A percentile compares a stretch with the other conserved stretches of the same genome.
Conservation (phyloP, 495 filamentous ascomycete species). For the Apodospora peruviana region DNA sequence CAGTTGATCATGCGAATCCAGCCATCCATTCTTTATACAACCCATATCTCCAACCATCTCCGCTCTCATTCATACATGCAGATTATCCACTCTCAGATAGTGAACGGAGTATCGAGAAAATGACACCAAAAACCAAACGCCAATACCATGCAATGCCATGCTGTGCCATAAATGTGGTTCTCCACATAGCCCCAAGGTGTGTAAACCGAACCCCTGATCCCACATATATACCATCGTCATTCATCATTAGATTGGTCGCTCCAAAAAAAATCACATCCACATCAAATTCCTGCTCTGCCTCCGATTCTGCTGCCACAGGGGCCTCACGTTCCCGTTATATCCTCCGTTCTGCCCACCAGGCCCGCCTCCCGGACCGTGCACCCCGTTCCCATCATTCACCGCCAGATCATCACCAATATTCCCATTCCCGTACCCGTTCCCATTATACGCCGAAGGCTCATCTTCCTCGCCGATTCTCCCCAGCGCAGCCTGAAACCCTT, state of each 20-base stretch:
- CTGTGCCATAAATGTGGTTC: too few relatives aligned
- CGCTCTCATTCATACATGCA: too few relatives aligned
- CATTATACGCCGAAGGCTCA: slow-evolving; percentile 15
- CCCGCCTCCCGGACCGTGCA: slow-evolving; percentile 12
- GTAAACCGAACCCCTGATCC: too few relatives aligned
- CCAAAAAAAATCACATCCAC: slow-evolving; percentile 42
- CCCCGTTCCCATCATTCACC: slow-evolving; percentile 15
- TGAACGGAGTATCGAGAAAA: too few relatives aligned
- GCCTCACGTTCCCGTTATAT: slow-evolving; percentile 9
- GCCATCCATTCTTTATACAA: too few relatives aligned
- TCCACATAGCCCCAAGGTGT: too few relatives aligned
- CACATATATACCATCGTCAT: background rate
- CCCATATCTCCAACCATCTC: too few relatives aligned
- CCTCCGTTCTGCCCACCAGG: slow-evolving; percentile 2
- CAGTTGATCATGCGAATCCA: too few relatives aligned
- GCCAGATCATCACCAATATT: slow-evolving; percentile 2
- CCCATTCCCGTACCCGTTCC: background rate
- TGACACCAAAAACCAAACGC: too few relatives aligned
- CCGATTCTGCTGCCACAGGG: slow-evolving; percentile 46
- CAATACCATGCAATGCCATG: too few relatives aligned
- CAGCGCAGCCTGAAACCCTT: slow-evolving; percentile 28
- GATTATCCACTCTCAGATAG: too few relatives aligned
- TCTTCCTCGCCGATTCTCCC: slow-evolving; percentile 37
- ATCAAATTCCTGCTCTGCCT: slow-evolving; percentile 41
- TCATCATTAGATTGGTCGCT: background rate